Conservation (phyloP, 192 early-diverging fungal genomes). For the Backusella parvicylindrica region DNA sequence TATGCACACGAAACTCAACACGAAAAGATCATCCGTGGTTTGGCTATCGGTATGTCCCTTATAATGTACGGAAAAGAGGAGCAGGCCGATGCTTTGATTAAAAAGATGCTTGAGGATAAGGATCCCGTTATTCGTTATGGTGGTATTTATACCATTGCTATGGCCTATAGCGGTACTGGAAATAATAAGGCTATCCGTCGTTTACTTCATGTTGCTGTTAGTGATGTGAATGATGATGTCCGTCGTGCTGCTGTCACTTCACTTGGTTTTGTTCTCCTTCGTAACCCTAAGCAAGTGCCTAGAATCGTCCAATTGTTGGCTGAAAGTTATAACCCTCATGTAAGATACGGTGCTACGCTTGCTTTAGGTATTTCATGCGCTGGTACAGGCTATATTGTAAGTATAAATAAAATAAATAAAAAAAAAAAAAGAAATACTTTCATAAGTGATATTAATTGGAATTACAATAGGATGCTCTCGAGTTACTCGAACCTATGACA, state of each 20-base stretch:
- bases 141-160: slow-evolving; percentile 94
- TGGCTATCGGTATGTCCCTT: slow-evolving; percentile 90
- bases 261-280: slow-evolving; percentile 92
- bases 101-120: slow-evolving; percentile 84
- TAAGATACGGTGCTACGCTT: slow-evolving; percentile 93
- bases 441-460: neutral
- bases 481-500: slow-evolving; percentile 93
- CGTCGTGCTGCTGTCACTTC: slow-evolving; percentile 96
- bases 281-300: slow-evolving; percentile 95
- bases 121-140: slow-evolving; percentile 95
- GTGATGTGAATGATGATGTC: slow-evolving; percentile 99
- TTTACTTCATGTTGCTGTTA: slow-evolving; percentile 95
- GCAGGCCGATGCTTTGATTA: slow-evolving; percentile 88
- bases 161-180: slow-evolving; percentile 97
- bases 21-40: slow-evolving; percentile 98
- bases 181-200: slow-evolving; percentile 95
- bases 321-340: slow-evolving; percentile 99
- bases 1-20: slow-evolving; percentile 99
- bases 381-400: slow-evolving; percentile 78
- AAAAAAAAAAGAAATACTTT: no score
- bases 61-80: slow-evolving; percentile 98
- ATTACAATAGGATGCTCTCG: slow-evolving; percentile 71
- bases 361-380: slow-evolving; percentile 98
- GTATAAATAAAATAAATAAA: neutral
- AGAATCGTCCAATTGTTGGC: slow-evolving; percentile 95